Percentiles rank a stretch among this genome's conserved stretches.
These are phyloP conservation scores for Carex sylvatica DNA, from an alignment of 202 grass and related monocot genomes.

Conservation along the genomic window DNA sequence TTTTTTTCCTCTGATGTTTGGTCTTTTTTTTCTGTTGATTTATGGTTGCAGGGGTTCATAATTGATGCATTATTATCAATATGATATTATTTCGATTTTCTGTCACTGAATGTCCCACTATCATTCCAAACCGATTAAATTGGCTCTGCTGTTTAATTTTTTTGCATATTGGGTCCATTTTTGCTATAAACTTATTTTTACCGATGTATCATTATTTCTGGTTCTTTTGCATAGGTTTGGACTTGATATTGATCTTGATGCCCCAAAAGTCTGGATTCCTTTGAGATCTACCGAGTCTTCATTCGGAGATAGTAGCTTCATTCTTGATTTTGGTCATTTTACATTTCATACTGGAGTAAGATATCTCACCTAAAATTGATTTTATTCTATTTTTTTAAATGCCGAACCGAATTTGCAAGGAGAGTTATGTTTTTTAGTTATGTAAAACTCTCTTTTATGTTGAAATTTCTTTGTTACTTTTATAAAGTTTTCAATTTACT, in stretches of 20 bases:
- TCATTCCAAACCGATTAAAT: not conserved
- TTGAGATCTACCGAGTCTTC: conserved; percentile 40
- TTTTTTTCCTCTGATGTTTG: not conserved
- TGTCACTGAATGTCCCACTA: not conserved
- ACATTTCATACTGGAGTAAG: conserved; percentile 85
- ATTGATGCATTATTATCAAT: not conserved
- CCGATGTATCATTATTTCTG: not conserved
- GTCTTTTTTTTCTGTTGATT: not conserved
- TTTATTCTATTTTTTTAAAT: not conserved
- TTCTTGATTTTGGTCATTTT: conserved; percentile 99
- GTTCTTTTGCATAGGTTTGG: conserved; percentile 60
- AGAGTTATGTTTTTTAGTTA: not conserved
- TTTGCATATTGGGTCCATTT: not conserved
- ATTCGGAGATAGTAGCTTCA: conserved; percentile 44
- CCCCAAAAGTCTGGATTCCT: conserved; percentile 93
- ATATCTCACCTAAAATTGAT: conserved; percentile 19
- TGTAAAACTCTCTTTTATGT: not conserved
- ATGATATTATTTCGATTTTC: not conserved
- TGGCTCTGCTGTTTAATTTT: not conserved
- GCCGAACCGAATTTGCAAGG: not conserved
- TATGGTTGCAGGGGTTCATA: not conserved
- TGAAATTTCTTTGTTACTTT: conserved; percentile 14
- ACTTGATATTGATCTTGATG: conserved; percentile 97
- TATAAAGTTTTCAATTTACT: conserved; percentile 27
- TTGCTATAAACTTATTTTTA: not conserved